Evolutionary conservation across 805 yeast species (phyloP).

Genomic region (Diddensiella transvaalensis): DNA sequence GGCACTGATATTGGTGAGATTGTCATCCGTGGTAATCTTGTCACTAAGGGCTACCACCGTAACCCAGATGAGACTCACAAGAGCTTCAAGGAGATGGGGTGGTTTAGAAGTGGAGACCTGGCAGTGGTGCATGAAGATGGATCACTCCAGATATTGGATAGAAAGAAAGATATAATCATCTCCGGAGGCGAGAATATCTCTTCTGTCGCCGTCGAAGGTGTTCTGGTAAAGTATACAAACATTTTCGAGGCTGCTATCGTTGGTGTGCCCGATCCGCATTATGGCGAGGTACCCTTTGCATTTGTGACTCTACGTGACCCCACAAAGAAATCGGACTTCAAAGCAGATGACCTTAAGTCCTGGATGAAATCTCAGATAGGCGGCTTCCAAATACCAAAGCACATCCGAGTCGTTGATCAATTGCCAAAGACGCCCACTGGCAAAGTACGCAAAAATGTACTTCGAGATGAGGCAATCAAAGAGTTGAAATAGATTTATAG

Average conservation of each 20-base stretch:
- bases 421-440: slow-evolving; percentile 39
- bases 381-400: slow-evolving; percentile 34
- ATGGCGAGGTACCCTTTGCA: slow-evolving; percentile 36
- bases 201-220: slow-evolving; percentile 34
- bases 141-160: slow-evolving; percentile 32
- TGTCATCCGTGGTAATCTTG: slow-evolving; percentile 32
- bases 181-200: slow-evolving; percentile 39
- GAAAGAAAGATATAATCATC: slow-evolving; percentile 37
- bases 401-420: slow-evolving; percentile 25
- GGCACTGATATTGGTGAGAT: slow-evolving; percentile 36
- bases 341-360: slow-evolving; percentile 20
- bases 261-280: slow-evolving; percentile 31
- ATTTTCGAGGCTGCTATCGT: slow-evolving; percentile 35
- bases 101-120: slow-evolving; percentile 36
- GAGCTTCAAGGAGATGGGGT: slow-evolving; percentile 31
- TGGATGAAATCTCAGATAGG: slow-evolving; percentile 30
- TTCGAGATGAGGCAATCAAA: slow-evolving; percentile 26
- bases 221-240: slow-evolving; percentile 26
- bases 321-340: slow-evolving; percentile 13
- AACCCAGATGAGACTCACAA: slow-evolving; percentile 33
- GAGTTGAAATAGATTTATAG: too few relatives aligned
- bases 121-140: slow-evolving; percentile 37
- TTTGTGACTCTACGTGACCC: slow-evolving; percentile 26
- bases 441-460: slow-evolving; percentile 33
- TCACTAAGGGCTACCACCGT: slow-evolving; percentile 33